These are phyloP conservation scores for Cyclotella baltica DNA, from an alignment of 108 stramenopile genomes.

Conservation along the genomic window DNA sequence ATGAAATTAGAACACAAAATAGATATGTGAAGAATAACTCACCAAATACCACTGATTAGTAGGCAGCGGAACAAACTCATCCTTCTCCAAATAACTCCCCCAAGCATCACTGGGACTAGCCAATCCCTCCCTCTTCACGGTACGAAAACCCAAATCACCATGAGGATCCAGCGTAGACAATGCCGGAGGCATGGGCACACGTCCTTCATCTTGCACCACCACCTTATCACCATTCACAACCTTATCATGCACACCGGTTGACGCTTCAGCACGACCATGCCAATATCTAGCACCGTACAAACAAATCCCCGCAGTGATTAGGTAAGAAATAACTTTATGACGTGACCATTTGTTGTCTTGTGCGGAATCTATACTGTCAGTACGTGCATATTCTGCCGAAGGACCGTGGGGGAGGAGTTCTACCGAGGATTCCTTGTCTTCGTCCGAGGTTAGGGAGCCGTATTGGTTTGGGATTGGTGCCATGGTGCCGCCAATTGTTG, in stretches of 20 bases:
- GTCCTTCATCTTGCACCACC: background rate
- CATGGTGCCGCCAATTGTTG: background rate
- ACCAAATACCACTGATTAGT: slow-evolving; percentile 88
- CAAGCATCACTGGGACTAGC: slow-evolving; percentile 49
- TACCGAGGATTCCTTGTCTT: slow-evolving; percentile 11
- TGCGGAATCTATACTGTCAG: background rate
- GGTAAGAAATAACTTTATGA: slow-evolving; percentile 3
- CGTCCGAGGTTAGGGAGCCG: background rate
- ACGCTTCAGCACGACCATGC: background rate
- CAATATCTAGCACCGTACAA: background rate
- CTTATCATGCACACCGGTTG: background rate
- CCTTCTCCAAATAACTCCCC: slow-evolving; percentile 23
- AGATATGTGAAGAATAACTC: background rate
- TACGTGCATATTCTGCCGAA: background rate
- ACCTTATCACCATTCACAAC: background rate
- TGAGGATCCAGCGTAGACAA: slow-evolving; percentile 43
- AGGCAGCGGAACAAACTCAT: slow-evolving; percentile 58
- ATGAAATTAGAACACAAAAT: no score
- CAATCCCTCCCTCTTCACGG: slow-evolving; percentile 43
- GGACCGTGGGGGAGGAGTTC: slow-evolving; percentile 17
- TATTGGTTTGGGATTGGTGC: slow-evolving; percentile 18
- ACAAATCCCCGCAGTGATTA: slow-evolving; percentile 10
- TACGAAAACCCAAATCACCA: slow-evolving; percentile 40
- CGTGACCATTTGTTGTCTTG: background rate
- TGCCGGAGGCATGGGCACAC: slow-evolving; percentile 47